Percentiles rank a stretch among this genome's conserved stretches.
These are phyloP conservation scores for Dictyophora rubrovolvata DNA, from an alignment of 768 basidiomycete species.

Conservation along the genomic window DNA sequence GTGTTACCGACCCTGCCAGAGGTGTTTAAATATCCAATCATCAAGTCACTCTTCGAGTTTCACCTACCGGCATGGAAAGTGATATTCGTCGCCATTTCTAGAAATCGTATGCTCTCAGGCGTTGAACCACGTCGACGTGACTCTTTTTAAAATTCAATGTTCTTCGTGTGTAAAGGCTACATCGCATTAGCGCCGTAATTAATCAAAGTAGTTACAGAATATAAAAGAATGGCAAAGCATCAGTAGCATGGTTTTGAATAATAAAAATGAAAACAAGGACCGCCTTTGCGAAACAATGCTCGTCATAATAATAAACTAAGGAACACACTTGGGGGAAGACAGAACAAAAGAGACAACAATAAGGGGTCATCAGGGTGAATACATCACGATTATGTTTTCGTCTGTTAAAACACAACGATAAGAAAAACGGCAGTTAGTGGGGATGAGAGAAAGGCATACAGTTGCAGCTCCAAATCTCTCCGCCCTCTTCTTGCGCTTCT, in stretches of 20 bases:
- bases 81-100: constrained; percentile 32
- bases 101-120: background rate
- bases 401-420: background rate
- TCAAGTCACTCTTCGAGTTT: background rate
- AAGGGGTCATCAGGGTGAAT: background rate
- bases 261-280: background rate
- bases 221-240: no score
- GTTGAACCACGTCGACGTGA: no score
- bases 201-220: background rate
- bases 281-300: background rate
- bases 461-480: constrained; percentile 43
- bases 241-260: no score
- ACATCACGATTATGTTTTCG: constrained; percentile 3
- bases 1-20: constrained; percentile 57
- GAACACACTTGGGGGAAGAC: background rate
- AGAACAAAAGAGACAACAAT: background rate
- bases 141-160: no score
- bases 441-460: background rate
- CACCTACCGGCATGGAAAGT: constrained; percentile 58
- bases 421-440: background rate
- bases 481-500: constrained; percentile 49
- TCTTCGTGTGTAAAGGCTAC: background rate
- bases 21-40: constrained; percentile 5
- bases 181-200: background rate
- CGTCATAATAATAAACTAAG: background rate